Evolutionary conservation across 2,329 filamentous ascomycete species (phyloP).

Genomic region (Metarhizium rileyi): DNA sequence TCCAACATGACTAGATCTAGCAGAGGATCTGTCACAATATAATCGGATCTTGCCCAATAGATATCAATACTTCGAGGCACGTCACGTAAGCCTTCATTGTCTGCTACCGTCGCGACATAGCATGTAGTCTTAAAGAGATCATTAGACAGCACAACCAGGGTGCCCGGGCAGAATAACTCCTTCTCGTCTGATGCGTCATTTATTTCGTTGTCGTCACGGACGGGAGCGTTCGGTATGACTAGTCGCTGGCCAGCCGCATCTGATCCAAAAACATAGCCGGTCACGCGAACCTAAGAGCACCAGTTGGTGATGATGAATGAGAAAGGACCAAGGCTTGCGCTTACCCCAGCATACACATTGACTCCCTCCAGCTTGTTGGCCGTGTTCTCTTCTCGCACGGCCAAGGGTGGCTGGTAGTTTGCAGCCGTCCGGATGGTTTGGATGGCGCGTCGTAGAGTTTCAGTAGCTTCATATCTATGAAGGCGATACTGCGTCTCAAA

Average conservation of each 20-base stretch:
- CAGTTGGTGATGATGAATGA: not conserved
- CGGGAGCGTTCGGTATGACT: conserved; percentile 56
- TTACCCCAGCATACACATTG: conserved; percentile 60
- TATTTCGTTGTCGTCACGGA: conserved; percentile 32
- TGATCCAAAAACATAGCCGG: conserved; percentile 52
- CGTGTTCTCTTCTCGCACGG: conserved; percentile 22
- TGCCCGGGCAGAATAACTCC: conserved; percentile 41
- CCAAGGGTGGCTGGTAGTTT: not conserved
- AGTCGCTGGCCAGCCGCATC: conserved; percentile 40
- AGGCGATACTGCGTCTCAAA: conserved; percentile 66
- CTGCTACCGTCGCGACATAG: conserved; percentile 63
- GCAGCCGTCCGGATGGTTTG: conserved; percentile 32
- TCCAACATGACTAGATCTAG: conserved; percentile 72
- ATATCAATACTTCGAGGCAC: conserved; percentile 48
- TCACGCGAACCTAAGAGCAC: conserved; percentile 49
- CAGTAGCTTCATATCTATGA: conserved; percentile 63
- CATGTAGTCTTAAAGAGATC: conserved; percentile 59
- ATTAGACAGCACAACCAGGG: conserved; percentile 40
- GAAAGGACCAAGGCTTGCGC: conserved; percentile 7
- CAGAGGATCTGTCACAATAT: conserved; percentile 58
- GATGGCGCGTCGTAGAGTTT: conserved; percentile 60
- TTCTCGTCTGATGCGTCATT: conserved; percentile 50
- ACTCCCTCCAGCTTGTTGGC: conserved; percentile 43
- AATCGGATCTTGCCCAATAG: conserved; percentile 52
- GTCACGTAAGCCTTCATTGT: conserved; percentile 45